Evolutionary conservation across 2,329 filamentous ascomycete genomes (phyloP).

Genomic region (Ophioceras dolichostomum): DNA sequence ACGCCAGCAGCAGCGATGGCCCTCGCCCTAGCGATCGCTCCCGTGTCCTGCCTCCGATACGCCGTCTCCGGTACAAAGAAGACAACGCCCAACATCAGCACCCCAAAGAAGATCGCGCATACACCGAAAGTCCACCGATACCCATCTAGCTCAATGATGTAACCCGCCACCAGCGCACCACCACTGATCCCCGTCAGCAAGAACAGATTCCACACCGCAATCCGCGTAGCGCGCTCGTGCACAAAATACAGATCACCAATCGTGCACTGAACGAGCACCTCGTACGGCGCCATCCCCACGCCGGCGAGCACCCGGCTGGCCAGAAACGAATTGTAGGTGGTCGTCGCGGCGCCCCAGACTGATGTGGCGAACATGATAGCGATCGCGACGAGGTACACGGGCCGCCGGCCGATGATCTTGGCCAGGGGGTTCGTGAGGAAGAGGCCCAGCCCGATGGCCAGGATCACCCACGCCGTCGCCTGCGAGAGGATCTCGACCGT

Average conservation of each 20-base stretch:
- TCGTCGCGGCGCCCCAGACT: slow-evolving; percentile 32
- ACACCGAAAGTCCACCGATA: slow-evolving; percentile 34
- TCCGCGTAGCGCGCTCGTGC: slow-evolving; percentile 29
- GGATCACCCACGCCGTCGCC: slow-evolving; percentile 33
- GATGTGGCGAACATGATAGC: slow-evolving; percentile 32
- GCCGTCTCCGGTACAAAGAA: slow-evolving; percentile 38
- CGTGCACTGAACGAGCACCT: slow-evolving; percentile 39
- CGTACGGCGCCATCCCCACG: slow-evolving; percentile 36
- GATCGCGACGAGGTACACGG: slow-evolving; percentile 34
- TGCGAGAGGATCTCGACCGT: slow-evolving; percentile 28
- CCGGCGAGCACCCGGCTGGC: slow-evolving; percentile 31
- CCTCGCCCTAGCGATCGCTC: neutral
- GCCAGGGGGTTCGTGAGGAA: slow-evolving; percentile 39
- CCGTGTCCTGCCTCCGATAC: slow-evolving; percentile 21
- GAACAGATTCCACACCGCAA: slow-evolving; percentile 27
- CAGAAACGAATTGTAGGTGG: slow-evolving; percentile 30
- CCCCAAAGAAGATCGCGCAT: slow-evolving; percentile 30
- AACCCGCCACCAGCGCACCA: slow-evolving; percentile 25
- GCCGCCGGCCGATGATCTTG: slow-evolving; percentile 34
- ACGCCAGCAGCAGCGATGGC: too few species aligned
- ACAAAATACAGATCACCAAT: slow-evolving; percentile 33
- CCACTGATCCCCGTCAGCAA: slow-evolving; percentile 26
- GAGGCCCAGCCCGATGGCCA: slow-evolving; percentile 32
- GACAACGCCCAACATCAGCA: slow-evolving; percentile 27
- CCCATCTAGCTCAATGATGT: slow-evolving; percentile 25